phyloP scores from a whole-genome alignment of 352 stramenopile genomes.

The Globisporangium apiculatum region DNA sequence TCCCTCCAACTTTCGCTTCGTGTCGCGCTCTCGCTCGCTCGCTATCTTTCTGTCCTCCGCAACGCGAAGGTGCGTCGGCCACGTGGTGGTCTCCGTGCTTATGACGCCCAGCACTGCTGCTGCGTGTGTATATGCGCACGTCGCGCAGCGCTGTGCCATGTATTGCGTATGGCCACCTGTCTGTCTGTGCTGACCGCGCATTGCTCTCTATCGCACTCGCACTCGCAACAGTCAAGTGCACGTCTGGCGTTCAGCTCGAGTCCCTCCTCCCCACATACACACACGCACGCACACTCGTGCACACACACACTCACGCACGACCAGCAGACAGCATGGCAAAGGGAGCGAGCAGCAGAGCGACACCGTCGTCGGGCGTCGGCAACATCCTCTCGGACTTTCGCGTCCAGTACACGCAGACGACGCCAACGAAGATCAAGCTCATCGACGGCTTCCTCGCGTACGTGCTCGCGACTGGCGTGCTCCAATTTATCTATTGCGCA shows the following conservation, averaged over 20 bases:
- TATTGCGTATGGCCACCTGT: neutral
- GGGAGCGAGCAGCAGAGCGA: conserved; percentile 28
- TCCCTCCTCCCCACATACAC: no score
- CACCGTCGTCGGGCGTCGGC: conserved; percentile 19
- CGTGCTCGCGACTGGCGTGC: conserved; percentile 78
- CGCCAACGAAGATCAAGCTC: conserved; percentile 85
- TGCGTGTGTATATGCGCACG: neutral
- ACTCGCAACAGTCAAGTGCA: no score
- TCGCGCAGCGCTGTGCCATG: neutral
- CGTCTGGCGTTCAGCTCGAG: no score
- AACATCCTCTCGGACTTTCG: conserved; percentile 62
- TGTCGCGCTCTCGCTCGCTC: neutral
- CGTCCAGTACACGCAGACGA: conserved; percentile 76
- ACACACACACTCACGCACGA: neutral
- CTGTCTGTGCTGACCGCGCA: no score
- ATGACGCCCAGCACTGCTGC: no score
- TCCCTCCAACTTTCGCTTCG: no score
- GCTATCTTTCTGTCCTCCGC: conserved; percentile 11
- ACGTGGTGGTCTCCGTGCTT: conserved; percentile 5
- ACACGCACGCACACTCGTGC: neutral
- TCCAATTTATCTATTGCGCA: conserved; percentile 90
- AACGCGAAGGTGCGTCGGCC: conserved; percentile 12
- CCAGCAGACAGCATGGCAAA: conserved; percentile 6
- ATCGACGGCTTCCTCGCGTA: conserved; percentile 90
- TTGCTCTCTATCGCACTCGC: no score